Evolutionary conservation across 2,329 filamentous ascomycete genomes (phyloP).

Genomic region (Colletotrichum plurivorum): DNA sequence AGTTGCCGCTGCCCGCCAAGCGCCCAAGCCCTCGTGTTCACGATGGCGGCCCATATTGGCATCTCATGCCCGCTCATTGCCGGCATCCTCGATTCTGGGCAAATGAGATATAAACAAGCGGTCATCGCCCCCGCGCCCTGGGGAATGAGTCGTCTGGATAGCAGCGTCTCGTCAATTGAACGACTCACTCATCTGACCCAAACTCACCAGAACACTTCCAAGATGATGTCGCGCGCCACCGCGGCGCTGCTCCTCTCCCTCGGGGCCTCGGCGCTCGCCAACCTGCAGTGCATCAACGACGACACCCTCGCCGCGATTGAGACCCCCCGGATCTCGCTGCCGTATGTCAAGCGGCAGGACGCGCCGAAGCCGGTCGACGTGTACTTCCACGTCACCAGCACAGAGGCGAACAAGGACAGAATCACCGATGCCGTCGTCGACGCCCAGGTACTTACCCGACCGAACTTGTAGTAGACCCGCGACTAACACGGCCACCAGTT

Average conservation of each 20-base stretch:
- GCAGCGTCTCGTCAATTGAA: background rate
- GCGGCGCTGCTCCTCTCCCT: conserved; percentile 9
- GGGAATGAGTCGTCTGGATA: background rate
- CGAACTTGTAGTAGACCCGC: background rate
- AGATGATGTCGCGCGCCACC: conserved; percentile 2
- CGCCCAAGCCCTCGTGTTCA: conserved; percentile 30
- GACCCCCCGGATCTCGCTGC: conserved; percentile 2
- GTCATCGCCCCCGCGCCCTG: background rate
- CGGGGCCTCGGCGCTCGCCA: conserved; percentile 8
- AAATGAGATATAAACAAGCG: background rate
- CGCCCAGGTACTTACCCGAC: conserved; percentile 14
- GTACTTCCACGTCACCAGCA: conserved; percentile 67
- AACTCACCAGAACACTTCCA: background rate
- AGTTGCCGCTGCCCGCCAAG: conserved; percentile 9
- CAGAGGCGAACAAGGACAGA: conserved; percentile 53
- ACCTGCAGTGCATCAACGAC: conserved; percentile 30
- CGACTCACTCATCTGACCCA: too few relatives aligned
- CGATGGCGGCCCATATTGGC: conserved; percentile 6
- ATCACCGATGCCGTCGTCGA: conserved; percentile 26
- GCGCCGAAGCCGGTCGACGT: conserved; percentile 47
- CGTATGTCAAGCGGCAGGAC: conserved; percentile 27
- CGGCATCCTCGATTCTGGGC: background rate
- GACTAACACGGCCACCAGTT: conserved; percentile 13
- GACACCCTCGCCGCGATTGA: background rate
- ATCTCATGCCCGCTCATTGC: background rate